Evolutionary conservation across 73 alveolate species (phyloP).

Genomic region (Paramecium biaurelia): DNA sequence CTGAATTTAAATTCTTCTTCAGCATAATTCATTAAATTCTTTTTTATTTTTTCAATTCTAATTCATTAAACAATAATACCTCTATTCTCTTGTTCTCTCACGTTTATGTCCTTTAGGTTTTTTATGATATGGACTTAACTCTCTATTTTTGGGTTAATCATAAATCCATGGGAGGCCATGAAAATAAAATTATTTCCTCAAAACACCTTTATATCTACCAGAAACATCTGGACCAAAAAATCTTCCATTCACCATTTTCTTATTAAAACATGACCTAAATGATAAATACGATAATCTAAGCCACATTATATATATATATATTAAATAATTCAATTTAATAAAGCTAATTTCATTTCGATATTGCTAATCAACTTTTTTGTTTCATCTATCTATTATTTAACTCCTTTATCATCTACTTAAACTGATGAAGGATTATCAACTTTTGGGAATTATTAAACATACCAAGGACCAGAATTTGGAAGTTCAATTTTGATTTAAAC

Average conservation of each 20-base stretch:
- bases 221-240: slow-evolving; percentile 35
- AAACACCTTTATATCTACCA: slow-evolving; percentile 56
- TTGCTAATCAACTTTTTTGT: not conserved
- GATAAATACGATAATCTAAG: slow-evolving; percentile 54
- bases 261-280: slow-evolving; percentile 36
- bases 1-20: slow-evolving; percentile 38
- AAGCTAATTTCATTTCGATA: slow-evolving; percentile 8
- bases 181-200: slow-evolving; percentile 58
- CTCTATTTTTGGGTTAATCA: slow-evolving; percentile 42
- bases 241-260: slow-evolving; percentile 42
- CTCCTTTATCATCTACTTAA: not conserved
- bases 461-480: slow-evolving; percentile 23
- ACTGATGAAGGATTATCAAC: not conserved
- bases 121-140: slow-evolving; percentile 49
- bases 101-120: slow-evolving; percentile 58
- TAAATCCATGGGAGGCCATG: slow-evolving; percentile 63
- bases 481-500: not conserved
- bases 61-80: not conserved
- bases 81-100: slow-evolving; percentile 4
- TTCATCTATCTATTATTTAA: not conserved
- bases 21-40: not conserved
- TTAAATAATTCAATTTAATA: not conserved
- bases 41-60: slow-evolving; percentile 37
- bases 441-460: slow-evolving; percentile 9
- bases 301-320: slow-evolving; percentile 47